Percentiles rank a stretch among this genome's conserved stretches.
phyloP scores from a whole-genome alignment of 495 filamentous ascomycete species.

The Cetradonia linearis region DNA sequence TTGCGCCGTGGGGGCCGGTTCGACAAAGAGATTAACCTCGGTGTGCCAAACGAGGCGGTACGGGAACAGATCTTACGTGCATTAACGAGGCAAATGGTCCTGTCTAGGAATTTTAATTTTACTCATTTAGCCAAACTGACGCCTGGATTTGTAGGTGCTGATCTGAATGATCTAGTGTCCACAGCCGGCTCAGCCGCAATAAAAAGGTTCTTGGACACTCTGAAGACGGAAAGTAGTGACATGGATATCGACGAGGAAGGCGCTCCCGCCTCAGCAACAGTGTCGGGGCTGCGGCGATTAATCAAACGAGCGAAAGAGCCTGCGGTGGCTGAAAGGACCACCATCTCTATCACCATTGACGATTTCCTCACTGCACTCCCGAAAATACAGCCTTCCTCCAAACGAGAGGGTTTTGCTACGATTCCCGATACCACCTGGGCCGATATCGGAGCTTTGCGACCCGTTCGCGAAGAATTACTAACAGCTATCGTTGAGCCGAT shows the following conservation, averaged over 20 bases:
- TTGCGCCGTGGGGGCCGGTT: conserved; percentile 79
- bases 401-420: conserved; percentile 92
- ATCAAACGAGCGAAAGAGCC: conserved; percentile 43
- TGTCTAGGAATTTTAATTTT: conserved; percentile 68
- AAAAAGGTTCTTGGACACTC: conserved; percentile 45
- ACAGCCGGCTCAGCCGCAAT: conserved; percentile 59
- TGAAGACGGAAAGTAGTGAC: conserved; percentile 41
- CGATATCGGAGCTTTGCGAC: conserved; percentile 76
- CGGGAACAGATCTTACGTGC: conserved; percentile 76
- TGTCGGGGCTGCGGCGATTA: conserved; percentile 44
- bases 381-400: conserved; percentile 83
- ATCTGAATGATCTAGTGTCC: conserved; percentile 73
- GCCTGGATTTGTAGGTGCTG: conserved; percentile 91
- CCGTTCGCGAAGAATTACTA: conserved; percentile 70
- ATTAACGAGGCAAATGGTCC: conserved; percentile 56
- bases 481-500: conserved; percentile 92
- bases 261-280: conserved; percentile 31
- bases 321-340: conserved; percentile 34
- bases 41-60: conserved; percentile 79
- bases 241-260: conserved; percentile 42
- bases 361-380: conserved; percentile 73
- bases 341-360: conserved; percentile 41
- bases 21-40: conserved; percentile 87
- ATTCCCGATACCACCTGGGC: conserved; percentile 96
- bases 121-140: conserved; percentile 74